These are phyloP conservation scores for Quercus tomentella DNA, from an alignment of 331 rosid genomes.

Conservation along the genomic window DNA sequence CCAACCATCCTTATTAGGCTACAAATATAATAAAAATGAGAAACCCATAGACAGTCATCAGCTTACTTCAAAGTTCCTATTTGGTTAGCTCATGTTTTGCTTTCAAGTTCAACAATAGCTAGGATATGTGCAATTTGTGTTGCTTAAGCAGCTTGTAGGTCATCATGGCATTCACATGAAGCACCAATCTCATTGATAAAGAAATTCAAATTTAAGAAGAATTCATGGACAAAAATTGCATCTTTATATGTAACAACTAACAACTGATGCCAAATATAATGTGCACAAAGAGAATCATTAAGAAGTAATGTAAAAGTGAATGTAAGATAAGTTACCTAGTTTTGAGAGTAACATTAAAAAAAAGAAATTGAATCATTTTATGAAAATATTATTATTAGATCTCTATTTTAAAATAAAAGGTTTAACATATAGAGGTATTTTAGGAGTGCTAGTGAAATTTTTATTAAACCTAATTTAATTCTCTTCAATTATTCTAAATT, in stretches of 20 bases:
- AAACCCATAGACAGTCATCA: slow-evolving; percentile 7
- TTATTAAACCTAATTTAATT: too few relatives aligned
- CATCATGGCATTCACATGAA: background rate
- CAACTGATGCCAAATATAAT: too few relatives aligned
- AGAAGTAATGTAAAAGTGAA: too few relatives aligned
- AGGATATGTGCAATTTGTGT: background rate
- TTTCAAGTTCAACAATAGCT: background rate
- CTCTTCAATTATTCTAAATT: too few relatives aligned
- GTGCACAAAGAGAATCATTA: too few relatives aligned
- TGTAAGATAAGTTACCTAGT: too few relatives aligned
- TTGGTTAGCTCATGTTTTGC: background rate
- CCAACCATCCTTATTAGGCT: background rate
- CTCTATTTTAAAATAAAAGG: too few relatives aligned
- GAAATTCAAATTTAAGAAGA: background rate
- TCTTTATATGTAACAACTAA: background rate
- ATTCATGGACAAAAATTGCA: background rate
- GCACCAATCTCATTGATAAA: background rate
- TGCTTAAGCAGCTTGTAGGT: background rate
- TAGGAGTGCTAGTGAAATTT: too few relatives aligned
- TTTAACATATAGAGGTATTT: too few relatives aligned
- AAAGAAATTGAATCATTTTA: too few relatives aligned
- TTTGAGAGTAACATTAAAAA: too few relatives aligned
- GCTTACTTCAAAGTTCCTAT: background rate
- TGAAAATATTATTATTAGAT: too few relatives aligned
- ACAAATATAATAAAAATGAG: slow-evolving; percentile 1